These are phyloP conservation scores for Deinandra increscens DNA, from an alignment of 129 eudicot species.

Conservation along the genomic window DNA sequence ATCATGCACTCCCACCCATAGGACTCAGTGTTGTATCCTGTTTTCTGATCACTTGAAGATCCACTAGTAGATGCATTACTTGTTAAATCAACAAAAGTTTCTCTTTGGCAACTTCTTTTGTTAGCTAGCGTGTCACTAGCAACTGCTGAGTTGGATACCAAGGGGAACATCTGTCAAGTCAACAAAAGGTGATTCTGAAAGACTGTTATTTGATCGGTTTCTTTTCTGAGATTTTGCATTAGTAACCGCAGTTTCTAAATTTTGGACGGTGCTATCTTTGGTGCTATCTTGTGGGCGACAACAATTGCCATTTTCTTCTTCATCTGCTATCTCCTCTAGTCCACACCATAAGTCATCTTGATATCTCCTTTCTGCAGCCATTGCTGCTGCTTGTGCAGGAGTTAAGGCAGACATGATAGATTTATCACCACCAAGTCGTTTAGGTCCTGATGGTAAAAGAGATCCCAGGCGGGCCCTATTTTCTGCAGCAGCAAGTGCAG, in stretches of 20 bases:
- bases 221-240: constrained; percentile 40
- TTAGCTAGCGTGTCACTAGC: constrained; percentile 5
- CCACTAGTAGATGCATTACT: constrained; percentile 23
- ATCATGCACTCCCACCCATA: constrained; percentile 62
- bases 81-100: constrained; percentile 32
- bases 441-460: constrained; percentile 75
- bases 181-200: constrained; percentile 30
- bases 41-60: constrained; percentile 23
- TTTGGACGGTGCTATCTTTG: constrained; percentile 27
- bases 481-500: constrained; percentile 67
- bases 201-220: constrained; percentile 24
- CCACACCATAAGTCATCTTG: constrained; percentile 93
- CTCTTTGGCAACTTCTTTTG: constrained; percentile 28
- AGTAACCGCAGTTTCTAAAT: constrained; percentile 32
- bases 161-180: constrained; percentile 37
- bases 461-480: constrained; percentile 52
- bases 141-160: constrained; percentile 22
- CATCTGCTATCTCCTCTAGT: constrained; percentile 47
- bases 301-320: constrained; percentile 38
- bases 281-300: constrained; percentile 29
- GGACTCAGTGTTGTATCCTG: constrained; percentile 13
- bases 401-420: constrained; percentile 64
- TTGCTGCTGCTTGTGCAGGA: constrained; percentile 94
- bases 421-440: constrained; percentile 82
- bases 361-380: constrained; percentile 98